phyloP scores from a whole-genome alignment of 2,329 filamentous ascomycete species.

The Cladosporium austrohemisphaericum region DNA sequence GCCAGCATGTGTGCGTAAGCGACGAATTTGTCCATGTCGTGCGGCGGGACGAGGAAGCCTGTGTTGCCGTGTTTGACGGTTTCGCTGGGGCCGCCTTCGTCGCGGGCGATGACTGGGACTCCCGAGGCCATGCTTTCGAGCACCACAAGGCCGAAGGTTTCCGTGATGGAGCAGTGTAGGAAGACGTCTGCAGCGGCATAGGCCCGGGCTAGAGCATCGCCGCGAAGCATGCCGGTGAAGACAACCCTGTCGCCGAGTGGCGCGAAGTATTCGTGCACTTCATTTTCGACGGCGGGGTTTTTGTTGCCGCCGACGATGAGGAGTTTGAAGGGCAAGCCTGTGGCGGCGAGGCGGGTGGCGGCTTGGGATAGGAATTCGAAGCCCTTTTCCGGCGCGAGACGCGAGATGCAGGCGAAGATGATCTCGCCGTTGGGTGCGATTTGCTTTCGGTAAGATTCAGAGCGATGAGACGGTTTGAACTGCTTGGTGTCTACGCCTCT shows the following conservation, averaged over 20 bases:
- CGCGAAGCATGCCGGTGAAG: constrained; percentile 65
- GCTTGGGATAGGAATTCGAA: constrained; percentile 63
- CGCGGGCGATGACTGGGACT: constrained; percentile 64
- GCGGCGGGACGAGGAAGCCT: constrained; percentile 58
- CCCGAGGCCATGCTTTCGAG: constrained; percentile 69
- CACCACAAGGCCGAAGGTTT: constrained; percentile 69
- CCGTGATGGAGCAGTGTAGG: constrained; percentile 66
- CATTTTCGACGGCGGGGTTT: constrained; percentile 58
- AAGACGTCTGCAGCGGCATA: constrained; percentile 69
- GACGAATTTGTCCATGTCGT: constrained; percentile 59
- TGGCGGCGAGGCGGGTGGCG: constrained; percentile 52
- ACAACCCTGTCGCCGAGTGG: constrained; percentile 54
- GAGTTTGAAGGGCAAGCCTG: constrained; percentile 59
- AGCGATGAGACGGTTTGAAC: constrained; percentile 56
- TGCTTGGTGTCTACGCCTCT: constrained; percentile 62
- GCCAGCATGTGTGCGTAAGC: constrained; percentile 50
- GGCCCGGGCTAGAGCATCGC: constrained; percentile 58
- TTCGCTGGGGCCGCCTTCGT: constrained; percentile 67
- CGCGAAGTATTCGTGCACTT: constrained; percentile 59
- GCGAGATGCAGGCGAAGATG: constrained; percentile 63
- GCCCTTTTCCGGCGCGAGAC: constrained; percentile 67
- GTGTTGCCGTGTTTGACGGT: constrained; percentile 58
- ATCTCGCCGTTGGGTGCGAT: constrained; percentile 61
- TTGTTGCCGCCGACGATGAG: constrained; percentile 66
- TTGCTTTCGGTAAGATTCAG: constrained; percentile 48